A percentile compares a stretch with the other conserved stretches of the same genome.
Evolutionary conservation across 2,329 filamentous ascomycete species (phyloP).

Genomic region (Proliferodiscus dingleyae): DNA sequence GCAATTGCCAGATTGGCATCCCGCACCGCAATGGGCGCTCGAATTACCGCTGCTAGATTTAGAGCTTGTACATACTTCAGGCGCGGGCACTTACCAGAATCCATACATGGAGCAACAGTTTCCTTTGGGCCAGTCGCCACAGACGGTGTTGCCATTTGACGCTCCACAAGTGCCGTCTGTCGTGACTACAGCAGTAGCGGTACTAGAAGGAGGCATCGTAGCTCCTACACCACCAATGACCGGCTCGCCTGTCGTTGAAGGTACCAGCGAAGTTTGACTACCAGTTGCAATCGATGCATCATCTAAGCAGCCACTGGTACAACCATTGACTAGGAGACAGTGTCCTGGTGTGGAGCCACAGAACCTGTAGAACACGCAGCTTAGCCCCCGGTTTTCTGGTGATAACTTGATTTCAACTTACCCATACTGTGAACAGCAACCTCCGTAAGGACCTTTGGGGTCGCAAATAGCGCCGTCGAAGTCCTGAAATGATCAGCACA

Average conservation of each 20-base stretch:
- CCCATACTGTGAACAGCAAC: conserved; percentile 30
- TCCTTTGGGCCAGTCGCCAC: conserved; percentile 47
- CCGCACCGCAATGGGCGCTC: conserved; percentile 48
- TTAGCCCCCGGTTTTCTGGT: conserved; percentile 1
- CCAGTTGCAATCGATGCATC: background rate
- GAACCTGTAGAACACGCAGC: conserved; percentile 16
- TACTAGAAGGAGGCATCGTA: conserved; percentile 19
- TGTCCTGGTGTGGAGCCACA: conserved; percentile 24
- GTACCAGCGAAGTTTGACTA: conserved; percentile 11
- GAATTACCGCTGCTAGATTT: conserved; percentile 32
- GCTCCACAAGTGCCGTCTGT: conserved; percentile 51
- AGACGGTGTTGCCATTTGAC: conserved; percentile 43
- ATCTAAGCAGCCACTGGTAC: conserved; percentile 27
- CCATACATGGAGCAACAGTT: conserved; percentile 54
- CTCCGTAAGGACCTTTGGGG: conserved; percentile 24
- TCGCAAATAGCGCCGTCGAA: conserved; percentile 28
- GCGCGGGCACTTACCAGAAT: conserved; percentile 39
- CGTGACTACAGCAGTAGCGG: conserved; percentile 35
- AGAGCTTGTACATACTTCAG: conserved; percentile 6
- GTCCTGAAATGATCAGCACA: no score
- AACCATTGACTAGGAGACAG: conserved; percentile 26
- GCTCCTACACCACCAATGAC: conserved; percentile 22
- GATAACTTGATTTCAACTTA: conserved; percentile 14
- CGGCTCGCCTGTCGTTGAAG: conserved; percentile 24
- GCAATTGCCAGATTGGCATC: conserved; percentile 52